Conservation (phyloP, 768 basidiomycete species). For the Solioccasus polychromus region DNA sequence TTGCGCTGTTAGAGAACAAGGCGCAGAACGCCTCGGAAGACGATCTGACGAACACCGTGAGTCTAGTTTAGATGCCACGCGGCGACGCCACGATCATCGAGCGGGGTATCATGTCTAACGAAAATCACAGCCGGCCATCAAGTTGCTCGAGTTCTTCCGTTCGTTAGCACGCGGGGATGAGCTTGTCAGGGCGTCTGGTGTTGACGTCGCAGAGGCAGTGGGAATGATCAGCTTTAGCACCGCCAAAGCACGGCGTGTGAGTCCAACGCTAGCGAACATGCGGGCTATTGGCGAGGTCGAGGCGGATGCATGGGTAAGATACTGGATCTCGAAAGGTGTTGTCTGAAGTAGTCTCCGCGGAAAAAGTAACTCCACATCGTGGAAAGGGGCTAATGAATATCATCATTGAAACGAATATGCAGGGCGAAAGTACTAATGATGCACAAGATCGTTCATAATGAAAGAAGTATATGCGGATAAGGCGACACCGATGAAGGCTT, state of each 20-base stretch:
- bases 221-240: conserved; percentile 24
- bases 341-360: no score
- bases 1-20: conserved; percentile 23
- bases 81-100: no score
- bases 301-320: conserved; percentile 23
- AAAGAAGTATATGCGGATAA: no score
- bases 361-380: no score
- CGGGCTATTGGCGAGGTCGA: conserved; percentile 21
- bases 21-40: conserved; percentile 20
- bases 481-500: no score
- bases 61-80: conserved; percentile 11
- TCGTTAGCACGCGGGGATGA: conserved; percentile 18
- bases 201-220: conserved; percentile 9
- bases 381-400: no score
- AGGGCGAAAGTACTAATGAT: no score
- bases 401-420: no score
- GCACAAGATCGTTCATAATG: no score
- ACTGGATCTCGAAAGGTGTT: conserved; percentile 24
- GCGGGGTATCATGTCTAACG: background rate
- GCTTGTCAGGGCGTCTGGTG: background rate
- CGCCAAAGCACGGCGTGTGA: conserved; percentile 6
- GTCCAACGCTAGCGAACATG: conserved; percentile 27
- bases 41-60: conserved; percentile 32
- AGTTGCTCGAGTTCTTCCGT: conserved; percentile 35
- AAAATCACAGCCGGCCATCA: conserved; percentile 31